Percentiles rank a stretch among this genome's conserved stretches.
phyloP scores from a whole-genome alignment of 106 monocot genomes.

The Dendrobium officinale region DNA sequence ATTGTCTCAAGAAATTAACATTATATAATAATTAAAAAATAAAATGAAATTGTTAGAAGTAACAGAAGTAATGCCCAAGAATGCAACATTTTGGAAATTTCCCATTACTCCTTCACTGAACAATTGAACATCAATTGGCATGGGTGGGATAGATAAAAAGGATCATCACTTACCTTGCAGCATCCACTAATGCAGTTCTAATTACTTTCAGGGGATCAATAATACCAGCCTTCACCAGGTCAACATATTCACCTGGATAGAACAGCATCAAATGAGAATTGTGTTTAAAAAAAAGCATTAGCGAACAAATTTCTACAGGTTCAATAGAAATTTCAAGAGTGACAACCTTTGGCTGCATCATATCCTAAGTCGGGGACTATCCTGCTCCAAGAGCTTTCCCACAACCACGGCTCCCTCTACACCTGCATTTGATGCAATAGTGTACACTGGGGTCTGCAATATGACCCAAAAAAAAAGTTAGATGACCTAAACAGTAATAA shows the following conservation, averaged over 20 bases:
- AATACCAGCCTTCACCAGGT: constrained; percentile 64
- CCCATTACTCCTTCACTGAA: too few relatives aligned
- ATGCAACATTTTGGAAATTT: too few relatives aligned
- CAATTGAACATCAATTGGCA: too few relatives aligned
- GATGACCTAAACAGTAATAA: not conserved
- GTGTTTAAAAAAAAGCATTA: not conserved
- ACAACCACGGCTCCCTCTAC: constrained; percentile 67
- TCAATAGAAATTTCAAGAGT: not conserved
- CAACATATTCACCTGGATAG: constrained; percentile 56
- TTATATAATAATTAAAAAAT: too few relatives aligned
- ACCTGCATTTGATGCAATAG: constrained; percentile 60
- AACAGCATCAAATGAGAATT: not conserved
- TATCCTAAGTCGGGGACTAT: constrained; percentile 61
- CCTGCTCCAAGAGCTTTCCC: constrained; percentile 75
- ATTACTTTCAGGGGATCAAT: constrained; percentile 79
- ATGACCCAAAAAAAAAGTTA: not conserved
- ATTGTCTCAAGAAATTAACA: too few relatives aligned
- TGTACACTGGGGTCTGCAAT: constrained; percentile 55
- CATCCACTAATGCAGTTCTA: constrained; percentile 68
- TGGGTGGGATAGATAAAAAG: not conserved
- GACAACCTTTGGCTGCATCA: constrained; percentile 68
- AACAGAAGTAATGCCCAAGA: too few relatives aligned
- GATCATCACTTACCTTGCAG: constrained; percentile 38
- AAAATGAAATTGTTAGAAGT: too few relatives aligned
- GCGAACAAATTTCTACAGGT: not conserved